phyloP scores from a whole-genome alignment of 164 flowering plant genomes.

The Piper longum region DNA sequence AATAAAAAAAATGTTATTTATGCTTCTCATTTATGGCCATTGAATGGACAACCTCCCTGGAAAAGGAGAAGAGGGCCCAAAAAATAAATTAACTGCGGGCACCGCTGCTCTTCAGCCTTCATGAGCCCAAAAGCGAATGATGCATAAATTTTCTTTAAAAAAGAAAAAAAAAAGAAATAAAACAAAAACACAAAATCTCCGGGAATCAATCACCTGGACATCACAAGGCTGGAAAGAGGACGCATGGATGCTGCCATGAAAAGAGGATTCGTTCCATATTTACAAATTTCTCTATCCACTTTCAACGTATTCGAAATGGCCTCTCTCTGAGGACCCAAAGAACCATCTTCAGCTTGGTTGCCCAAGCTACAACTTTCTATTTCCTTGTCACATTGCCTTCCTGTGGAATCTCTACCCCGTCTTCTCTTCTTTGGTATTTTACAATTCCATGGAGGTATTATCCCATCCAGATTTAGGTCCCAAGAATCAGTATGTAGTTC shows the following conservation, averaged over 20 bases:
- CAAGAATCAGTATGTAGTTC: not conserved
- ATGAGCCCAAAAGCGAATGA: too few species aligned
- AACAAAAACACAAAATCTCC: not conserved
- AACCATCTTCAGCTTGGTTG: constrained; percentile 6
- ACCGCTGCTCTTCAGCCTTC: too few species aligned
- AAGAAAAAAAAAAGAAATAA: too few species aligned
- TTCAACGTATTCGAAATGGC: constrained; percentile 23
- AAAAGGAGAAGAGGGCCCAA: too few species aligned
- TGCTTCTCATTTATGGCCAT: too few species aligned
- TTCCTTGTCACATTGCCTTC: constrained; percentile 19
- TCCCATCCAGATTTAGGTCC: not conserved
- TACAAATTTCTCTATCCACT: constrained; percentile 62
- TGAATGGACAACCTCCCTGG: too few species aligned
- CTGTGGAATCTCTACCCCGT: constrained; percentile 29
- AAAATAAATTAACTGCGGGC: too few species aligned
- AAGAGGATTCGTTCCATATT: constrained; percentile 31
- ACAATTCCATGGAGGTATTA: not conserved
- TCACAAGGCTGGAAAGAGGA: constrained; percentile 50
- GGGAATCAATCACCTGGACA: constrained; percentile 45
- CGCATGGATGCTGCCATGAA: constrained; percentile 25
- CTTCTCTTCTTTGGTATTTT: constrained; percentile 11
- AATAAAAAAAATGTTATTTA: too few species aligned
- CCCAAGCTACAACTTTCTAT: not conserved
- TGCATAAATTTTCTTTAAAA: too few species aligned
- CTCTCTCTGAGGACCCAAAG: constrained; percentile 16